Evolutionary conservation across 2,329 filamentous ascomycete species (phyloP).

Genomic region (Botrytis sinoallii): DNA sequence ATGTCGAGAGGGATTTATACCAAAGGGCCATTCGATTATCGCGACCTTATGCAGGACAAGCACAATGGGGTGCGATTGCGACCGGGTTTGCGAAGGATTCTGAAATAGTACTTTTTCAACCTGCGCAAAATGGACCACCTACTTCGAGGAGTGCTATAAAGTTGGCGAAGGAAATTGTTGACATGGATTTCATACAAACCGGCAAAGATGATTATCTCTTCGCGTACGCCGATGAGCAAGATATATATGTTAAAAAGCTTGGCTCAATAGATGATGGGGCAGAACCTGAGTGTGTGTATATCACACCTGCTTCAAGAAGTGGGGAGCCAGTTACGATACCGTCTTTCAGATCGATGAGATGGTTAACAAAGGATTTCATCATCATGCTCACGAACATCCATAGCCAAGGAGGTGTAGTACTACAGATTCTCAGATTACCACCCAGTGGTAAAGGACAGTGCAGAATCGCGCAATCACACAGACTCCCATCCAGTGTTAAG

Average conservation of each 20-base stretch:
- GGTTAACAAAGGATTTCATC: slow-evolving; percentile 55
- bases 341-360: slow-evolving; percentile 57
- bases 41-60: slow-evolving; percentile 48
- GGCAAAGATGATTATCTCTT: slow-evolving; percentile 64
- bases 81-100: slow-evolving; percentile 73
- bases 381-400: slow-evolving; percentile 58
- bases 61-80: slow-evolving; percentile 72
- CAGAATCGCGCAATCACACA: slow-evolving; percentile 50
- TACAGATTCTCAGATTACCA: slow-evolving; percentile 52
- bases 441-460: slow-evolving; percentile 40
- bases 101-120: slow-evolving; percentile 78
- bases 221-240: slow-evolving; percentile 74
- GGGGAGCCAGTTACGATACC: slow-evolving; percentile 46
- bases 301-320: slow-evolving; percentile 47
- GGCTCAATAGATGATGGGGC: slow-evolving; percentile 41
- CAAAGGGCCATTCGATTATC: slow-evolving; percentile 58
- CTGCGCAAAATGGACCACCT: slow-evolving; percentile 50
- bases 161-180: slow-evolving; percentile 57
- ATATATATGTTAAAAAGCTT: slow-evolving; percentile 58
- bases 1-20: slow-evolving; percentile 51
- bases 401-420: slow-evolving; percentile 53
- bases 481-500: slow-evolving; percentile 65
- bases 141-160: slow-evolving; percentile 50
- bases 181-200: slow-evolving; percentile 66
- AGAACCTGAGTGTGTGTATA: slow-evolving; percentile 54